Evolutionary conservation across 2,329 filamentous ascomycete genomes (phyloP).

Genomic region (Penicillium sp.): DNA sequence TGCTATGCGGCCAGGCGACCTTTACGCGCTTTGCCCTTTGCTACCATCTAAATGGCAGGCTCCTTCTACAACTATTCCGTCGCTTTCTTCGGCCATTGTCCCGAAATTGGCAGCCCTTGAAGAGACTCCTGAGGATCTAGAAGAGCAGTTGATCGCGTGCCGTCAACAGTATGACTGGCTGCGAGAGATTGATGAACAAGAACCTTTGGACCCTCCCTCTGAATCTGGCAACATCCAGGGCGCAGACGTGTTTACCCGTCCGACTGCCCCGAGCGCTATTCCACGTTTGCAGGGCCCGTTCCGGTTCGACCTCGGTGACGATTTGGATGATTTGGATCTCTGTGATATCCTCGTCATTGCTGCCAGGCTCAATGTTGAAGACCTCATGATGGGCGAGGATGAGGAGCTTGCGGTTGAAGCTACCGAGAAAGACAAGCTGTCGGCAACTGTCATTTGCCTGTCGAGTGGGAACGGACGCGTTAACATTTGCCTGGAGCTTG

Average conservation of each 20-base stretch:
- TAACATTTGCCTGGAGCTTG: slow-evolving; percentile 60
- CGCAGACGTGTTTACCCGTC: slow-evolving; percentile 57
- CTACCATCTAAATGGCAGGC: slow-evolving; percentile 84
- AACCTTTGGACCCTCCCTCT: slow-evolving; percentile 44
- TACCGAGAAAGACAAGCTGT: slow-evolving; percentile 51
- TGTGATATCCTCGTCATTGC: slow-evolving; percentile 62
- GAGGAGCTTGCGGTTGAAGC: slow-evolving; percentile 44
- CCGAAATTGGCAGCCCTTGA: slow-evolving; percentile 59
- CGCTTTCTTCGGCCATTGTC: slow-evolving; percentile 78
- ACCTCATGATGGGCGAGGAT: slow-evolving; percentile 54
- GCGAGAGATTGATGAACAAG: slow-evolving; percentile 55
- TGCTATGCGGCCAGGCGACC: slow-evolving; percentile 89
- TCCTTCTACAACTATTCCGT: slow-evolving; percentile 72
- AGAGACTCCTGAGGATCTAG: slow-evolving; percentile 41
- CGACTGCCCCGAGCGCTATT: slow-evolving; percentile 54
- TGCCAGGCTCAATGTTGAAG: slow-evolving; percentile 52
- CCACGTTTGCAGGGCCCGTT: slow-evolving; percentile 65
- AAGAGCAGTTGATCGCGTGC: slow-evolving; percentile 47
- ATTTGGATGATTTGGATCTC: slow-evolving; percentile 56
- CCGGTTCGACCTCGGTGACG: slow-evolving; percentile 50
- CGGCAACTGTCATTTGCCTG: slow-evolving; percentile 58
- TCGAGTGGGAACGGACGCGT: slow-evolving; percentile 56
- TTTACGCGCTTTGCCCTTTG: slow-evolving; percentile 90
- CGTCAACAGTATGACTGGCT: slow-evolving; percentile 63
- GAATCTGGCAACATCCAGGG: slow-evolving; percentile 41